A percentile compares a stretch with the other conserved stretches of the same genome.
Conservation (phyloP, 306 rosid genomes). For the Hippophae gyantsensis region DNA sequence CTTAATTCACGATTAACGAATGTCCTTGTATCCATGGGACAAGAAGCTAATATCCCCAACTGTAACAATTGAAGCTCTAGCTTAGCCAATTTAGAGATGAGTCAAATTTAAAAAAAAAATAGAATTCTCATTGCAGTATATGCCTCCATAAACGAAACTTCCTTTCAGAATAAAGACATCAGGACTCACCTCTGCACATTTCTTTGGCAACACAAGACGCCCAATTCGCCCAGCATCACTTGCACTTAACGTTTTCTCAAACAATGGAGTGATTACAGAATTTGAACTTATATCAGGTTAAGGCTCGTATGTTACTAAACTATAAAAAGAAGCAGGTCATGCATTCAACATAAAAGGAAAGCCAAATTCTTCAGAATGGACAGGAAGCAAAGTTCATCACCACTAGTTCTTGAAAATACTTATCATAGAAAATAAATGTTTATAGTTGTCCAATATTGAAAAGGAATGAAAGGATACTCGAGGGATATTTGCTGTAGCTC, state of each 20-base stretch:
- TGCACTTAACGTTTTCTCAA: constrained; percentile 89
- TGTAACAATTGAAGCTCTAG: no score
- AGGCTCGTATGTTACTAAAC: constrained; percentile 31
- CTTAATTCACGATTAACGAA: no score
- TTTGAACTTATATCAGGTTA: constrained; percentile 58
- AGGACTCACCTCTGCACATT: constrained; percentile 92
- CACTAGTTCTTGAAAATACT: neutral
- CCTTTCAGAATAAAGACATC: constrained; percentile 5
- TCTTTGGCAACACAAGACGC: constrained; percentile 94
- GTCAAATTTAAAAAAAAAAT: no score
- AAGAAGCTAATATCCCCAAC: no score
- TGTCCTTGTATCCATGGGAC: no score
- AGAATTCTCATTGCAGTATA: neutral
- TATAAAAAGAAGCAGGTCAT: constrained; percentile 7
- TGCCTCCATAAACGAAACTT: constrained; percentile 5
- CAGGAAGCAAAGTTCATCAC: neutral
- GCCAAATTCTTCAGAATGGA: neutral
- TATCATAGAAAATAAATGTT: neutral
- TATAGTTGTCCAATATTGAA: neutral
- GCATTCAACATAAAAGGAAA: constrained; percentile 21
- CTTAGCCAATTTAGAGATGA: no score
- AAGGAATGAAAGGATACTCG: constrained; percentile 66
- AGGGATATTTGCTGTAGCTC: constrained; percentile 81
- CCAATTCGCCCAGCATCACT: constrained; percentile 99
- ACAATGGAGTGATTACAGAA: constrained; percentile 84